Conservation (phyloP, 2,329 filamentous ascomycete genomes). For the Fusarium staphyleae region DNA sequence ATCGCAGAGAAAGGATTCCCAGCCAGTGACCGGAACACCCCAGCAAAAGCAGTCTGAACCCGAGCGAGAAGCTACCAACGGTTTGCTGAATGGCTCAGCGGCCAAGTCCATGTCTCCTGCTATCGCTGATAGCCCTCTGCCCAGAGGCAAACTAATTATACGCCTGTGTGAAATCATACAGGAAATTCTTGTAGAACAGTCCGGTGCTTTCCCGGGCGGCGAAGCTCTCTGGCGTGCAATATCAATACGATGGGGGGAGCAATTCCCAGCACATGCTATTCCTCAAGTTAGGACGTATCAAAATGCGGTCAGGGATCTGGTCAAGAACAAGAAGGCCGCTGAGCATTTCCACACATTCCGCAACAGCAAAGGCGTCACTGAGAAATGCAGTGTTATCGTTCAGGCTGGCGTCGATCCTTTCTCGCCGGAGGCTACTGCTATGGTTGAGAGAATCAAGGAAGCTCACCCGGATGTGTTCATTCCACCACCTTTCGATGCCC, state of each 20-base stretch:
- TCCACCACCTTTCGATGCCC: constrained; percentile 35
- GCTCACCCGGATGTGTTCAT: constrained; percentile 50
- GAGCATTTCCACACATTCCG: constrained; percentile 57
- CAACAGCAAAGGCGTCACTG: constrained; percentile 50
- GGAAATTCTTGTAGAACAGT: constrained; percentile 41
- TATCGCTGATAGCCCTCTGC: constrained; percentile 21
- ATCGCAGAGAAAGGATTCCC: constrained; percentile 8
- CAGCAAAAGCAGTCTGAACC: not conserved
- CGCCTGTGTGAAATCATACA: constrained; percentile 41
- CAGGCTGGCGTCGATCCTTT: constrained; percentile 52
- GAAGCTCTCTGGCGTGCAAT: constrained; percentile 58
- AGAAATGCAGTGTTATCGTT: constrained; percentile 55
- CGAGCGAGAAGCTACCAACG: not conserved
- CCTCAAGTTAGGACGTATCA: constrained; percentile 52
- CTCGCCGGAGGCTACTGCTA: constrained; percentile 49
- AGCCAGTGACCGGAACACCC: not conserved
- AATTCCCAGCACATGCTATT: constrained; percentile 49
- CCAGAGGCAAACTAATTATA: constrained; percentile 21
- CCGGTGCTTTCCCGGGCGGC: constrained; percentile 60
- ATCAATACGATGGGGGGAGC: constrained; percentile 53
- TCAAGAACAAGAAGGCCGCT: constrained; percentile 45
- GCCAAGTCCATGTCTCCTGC: constrained; percentile 15
- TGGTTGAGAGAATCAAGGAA: constrained; percentile 58
- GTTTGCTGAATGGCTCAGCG: not conserved
- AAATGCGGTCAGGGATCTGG: constrained; percentile 48